phyloP scores from a whole-genome alignment of 768 basidiomycete genomes.

The Termitomyces eurrhizus region DNA sequence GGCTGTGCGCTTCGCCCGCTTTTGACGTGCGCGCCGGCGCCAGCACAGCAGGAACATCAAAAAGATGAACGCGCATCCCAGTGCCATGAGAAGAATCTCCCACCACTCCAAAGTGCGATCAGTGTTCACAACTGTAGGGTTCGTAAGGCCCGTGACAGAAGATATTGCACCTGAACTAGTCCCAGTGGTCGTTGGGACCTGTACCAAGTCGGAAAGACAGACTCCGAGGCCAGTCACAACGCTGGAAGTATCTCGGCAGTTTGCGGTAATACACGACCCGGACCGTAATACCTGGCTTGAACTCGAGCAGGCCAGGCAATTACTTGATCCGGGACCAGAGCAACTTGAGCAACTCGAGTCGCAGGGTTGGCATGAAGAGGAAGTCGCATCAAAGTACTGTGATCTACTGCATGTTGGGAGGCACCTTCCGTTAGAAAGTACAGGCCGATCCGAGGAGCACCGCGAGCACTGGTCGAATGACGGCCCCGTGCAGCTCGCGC shows the following conservation, averaged over 20 bases:
- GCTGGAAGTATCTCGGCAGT: conserved; percentile 50
- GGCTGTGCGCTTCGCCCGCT: conserved; percentile 62
- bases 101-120: conserved; percentile 62
- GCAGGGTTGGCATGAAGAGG: conserved; percentile 64
- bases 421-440: conserved; percentile 73
- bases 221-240: conserved; percentile 71
- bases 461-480: conserved; percentile 77
- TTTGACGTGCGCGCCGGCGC: conserved; percentile 66
- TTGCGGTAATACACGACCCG: conserved; percentile 62
- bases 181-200: conserved; percentile 42
- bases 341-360: conserved; percentile 80
- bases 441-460: conserved; percentile 65
- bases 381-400: conserved; percentile 68
- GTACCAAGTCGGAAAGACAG: conserved; percentile 75
- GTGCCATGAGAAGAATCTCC: conserved; percentile 81
- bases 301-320: conserved; percentile 73
- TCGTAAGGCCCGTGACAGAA: conserved; percentile 50
- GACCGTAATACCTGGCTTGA: conserved; percentile 55
- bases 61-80: conserved; percentile 79
- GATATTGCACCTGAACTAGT: conserved; percentile 49
- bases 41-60: conserved; percentile 61
- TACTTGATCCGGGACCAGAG: conserved; percentile 58
- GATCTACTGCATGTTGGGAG: conserved; percentile 70
- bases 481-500: conserved; percentile 75
- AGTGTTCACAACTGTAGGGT: conserved; percentile 36